Evolutionary conservation across 108 stramenopile species (phyloP).

Genomic region (Hondaea fermentalgiana): DNA sequence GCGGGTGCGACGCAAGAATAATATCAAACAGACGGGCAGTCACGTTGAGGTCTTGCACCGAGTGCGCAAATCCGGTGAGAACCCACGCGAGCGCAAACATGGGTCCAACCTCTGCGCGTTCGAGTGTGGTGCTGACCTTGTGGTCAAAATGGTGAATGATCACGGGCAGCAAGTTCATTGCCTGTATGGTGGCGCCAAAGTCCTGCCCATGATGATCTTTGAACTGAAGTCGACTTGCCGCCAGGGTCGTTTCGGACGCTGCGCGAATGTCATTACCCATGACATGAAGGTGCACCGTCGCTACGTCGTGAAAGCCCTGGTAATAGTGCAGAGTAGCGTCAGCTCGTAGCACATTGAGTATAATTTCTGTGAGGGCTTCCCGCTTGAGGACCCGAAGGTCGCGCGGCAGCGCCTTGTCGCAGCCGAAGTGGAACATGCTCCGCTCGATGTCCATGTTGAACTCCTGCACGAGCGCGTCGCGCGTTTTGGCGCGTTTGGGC

Average conservation of each 20-base stretch:
- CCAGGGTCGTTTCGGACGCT: constrained; percentile 14
- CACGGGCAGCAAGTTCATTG: constrained; percentile 30
- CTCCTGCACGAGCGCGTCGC: background rate
- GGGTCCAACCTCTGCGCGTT: constrained; percentile 18
- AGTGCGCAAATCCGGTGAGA: constrained; percentile 36
- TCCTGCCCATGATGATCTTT: constrained; percentile 28
- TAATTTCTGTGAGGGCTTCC: constrained; percentile 32
- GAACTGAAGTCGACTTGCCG: constrained; percentile 9
- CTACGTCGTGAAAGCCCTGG: constrained; percentile 43
- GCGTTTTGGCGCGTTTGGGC: background rate
- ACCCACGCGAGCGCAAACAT: constrained; percentile 28
- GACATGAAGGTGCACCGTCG: constrained; percentile 23
- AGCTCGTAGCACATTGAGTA: constrained; percentile 27
- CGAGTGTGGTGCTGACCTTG: constrained; percentile 19
- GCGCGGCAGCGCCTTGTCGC: background rate
- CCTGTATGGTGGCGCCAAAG: constrained; percentile 25
- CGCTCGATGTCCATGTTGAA: constrained; percentile 1
- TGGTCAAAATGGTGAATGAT: constrained; percentile 23
- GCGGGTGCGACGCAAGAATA: constrained; percentile 28
- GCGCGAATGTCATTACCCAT: constrained; percentile 24
- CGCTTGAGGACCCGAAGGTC: constrained; percentile 25
- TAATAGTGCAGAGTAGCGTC: constrained; percentile 33
- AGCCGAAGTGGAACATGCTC: background rate
- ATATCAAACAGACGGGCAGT: constrained; percentile 26
- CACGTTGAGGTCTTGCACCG: constrained; percentile 23